A percentile compares a stretch with the other conserved stretches of the same genome.
Conservation (phyloP, 768 basidiomycete genomes). For the Hemileccinum impolitum region DNA sequence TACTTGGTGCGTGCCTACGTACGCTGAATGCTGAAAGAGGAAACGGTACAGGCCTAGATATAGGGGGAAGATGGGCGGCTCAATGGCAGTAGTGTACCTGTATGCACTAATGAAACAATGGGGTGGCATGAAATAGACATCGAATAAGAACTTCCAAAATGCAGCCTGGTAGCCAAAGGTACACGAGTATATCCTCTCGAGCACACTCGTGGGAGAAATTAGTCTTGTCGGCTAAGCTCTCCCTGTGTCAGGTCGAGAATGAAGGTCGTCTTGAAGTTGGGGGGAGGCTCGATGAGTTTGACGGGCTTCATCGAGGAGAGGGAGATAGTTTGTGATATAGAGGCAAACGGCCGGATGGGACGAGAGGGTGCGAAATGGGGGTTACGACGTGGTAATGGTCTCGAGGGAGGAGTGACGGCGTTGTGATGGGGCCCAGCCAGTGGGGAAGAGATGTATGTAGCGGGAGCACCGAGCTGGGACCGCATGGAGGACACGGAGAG, state of each 20-base stretch:
- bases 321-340: conserved; percentile 37
- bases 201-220: conserved; percentile 9
- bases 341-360: conserved; percentile 74
- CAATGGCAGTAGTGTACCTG: conserved; percentile 8
- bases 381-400: conserved; percentile 39
- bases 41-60: conserved; percentile 2
- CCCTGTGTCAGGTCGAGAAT: conserved; percentile 80
- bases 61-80: not conserved
- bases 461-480: conserved; percentile 20
- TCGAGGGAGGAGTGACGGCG: conserved; percentile 30
- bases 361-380: conserved; percentile 68
- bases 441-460: conserved; percentile 58
- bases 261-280: conserved; percentile 66
- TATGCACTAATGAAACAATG: conserved; percentile 19
- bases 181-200: not conserved
- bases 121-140: conserved; percentile 18
- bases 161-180: not conserved
- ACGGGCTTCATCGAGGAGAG: conserved; percentile 44
- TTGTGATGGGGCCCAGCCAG: conserved; percentile 45
- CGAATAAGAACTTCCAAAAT: conserved; percentile 16
- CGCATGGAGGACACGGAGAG: conserved; percentile 40
- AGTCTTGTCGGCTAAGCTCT: conserved; percentile 72
- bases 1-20: conserved; percentile 1
- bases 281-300: conserved; percentile 79
- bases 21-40: not conserved